Base-by-base conservation (phyloP, 306 rosid genomes). In the Dalbergia cultrata region DNA sequence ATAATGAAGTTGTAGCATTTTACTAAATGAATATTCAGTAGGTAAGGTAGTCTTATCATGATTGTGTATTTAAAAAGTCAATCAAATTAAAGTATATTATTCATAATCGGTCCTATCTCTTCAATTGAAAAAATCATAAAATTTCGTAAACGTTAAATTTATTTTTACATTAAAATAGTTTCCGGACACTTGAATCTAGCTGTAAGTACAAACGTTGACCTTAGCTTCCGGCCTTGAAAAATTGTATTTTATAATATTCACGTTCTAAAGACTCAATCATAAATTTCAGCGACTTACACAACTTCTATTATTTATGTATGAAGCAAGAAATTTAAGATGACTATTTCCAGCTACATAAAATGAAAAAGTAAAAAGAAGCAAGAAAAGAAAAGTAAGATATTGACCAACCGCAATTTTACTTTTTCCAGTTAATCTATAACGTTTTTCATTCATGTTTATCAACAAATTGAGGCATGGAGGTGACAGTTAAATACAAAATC, bases 301-400 rank as follows among this genome's bases (percentile, higher is more conserved):
- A 41, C 72, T 6, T 39, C 37, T 74, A 41, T 21, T 74, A 41
- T 21, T 74, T 39, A 58, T 14, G 44, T 43, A 37, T 5, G 19
- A 72, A 72, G 56, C 52, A 18, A 35, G 33, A 7, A 18, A 56
- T 18, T 35, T 71, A 37, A 21, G 18, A 72, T 13, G 78, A 74
- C 67, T 57, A 13, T 72, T 72, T 35, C 75, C 47, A 52, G 9
- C 22, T 6, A 50, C 14, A 31, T 16, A 70, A 50, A 52, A 33
- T 52, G 31, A 18, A 54, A 34, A 34, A n/a, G 49, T 52, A 31
- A 33, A 70, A 50, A 4, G 18, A 67, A 39, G 18, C 26, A 68
- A 45, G 5, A 12, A 3, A 35, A 34, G 26, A 19, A 72, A 8
- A 17, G 31, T 33, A 10, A 14, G 52, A 72, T 49, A 9, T 11